These are phyloP conservation scores for Aspergillus novofumigatus DNA, from an alignment of 2,329 filamentous ascomycete genomes.

Conservation along the genomic window DNA sequence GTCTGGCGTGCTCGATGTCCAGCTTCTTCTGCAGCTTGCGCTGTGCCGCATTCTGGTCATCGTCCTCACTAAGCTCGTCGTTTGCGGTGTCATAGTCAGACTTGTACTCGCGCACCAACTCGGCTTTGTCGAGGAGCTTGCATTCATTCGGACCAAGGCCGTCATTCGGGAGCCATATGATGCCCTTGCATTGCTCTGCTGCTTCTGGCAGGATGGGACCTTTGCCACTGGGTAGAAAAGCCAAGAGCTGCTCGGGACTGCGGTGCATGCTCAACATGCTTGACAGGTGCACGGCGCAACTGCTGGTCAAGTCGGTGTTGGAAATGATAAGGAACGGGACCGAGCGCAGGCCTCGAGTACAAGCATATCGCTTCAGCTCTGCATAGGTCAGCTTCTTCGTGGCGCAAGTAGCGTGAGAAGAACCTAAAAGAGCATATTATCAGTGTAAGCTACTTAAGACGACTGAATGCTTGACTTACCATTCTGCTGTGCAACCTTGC, in stretches of 20 bases:
- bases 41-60: slow-evolving; percentile 3
- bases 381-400: slow-evolving; percentile 5
- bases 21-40: slow-evolving; percentile 23
- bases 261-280: slow-evolving; percentile 28
- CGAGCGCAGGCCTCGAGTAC: slow-evolving; percentile 32
- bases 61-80: slow-evolving; percentile 4
- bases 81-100: slow-evolving; percentile 8
- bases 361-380: slow-evolving; percentile 24
- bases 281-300: slow-evolving; percentile 25
- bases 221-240: slow-evolving; percentile 28
- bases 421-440: slow-evolving; percentile 8
- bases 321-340: slow-evolving; percentile 32
- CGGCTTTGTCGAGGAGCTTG: slow-evolving; percentile 20
- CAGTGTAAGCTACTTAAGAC: not conserved
- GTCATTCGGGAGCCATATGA: slow-evolving; percentile 27
- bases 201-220: slow-evolving; percentile 16
- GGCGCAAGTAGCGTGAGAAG: not conserved
- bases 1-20: slow-evolving; percentile 21
- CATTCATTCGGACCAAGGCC: slow-evolving; percentile 14
- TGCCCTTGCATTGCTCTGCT: slow-evolving; percentile 16
- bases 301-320: slow-evolving; percentile 20
- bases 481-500: slow-evolving; percentile 11
- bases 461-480: slow-evolving; percentile 3
- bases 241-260: slow-evolving; percentile 24
- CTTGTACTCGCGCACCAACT: slow-evolving; percentile 9